phyloP scores from a whole-genome alignment of 106 monocot genomes.

The Acorus gramineus region DNA sequence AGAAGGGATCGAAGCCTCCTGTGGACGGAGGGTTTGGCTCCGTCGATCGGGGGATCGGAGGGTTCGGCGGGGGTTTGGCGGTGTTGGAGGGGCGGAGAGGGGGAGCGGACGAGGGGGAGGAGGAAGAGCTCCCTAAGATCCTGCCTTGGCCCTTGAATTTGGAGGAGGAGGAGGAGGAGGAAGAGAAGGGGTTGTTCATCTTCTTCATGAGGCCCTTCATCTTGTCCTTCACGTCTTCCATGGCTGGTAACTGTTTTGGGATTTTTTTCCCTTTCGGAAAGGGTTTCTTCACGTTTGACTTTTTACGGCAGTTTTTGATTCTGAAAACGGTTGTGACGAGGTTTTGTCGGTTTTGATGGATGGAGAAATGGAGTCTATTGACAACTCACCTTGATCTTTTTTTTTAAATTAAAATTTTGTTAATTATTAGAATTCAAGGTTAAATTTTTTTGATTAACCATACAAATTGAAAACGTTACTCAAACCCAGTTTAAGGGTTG shows the following conservation, averaged over 20 bases:
- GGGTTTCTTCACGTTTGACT: no score
- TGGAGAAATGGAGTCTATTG: no score
- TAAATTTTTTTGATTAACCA: no score
- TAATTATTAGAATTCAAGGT: no score
- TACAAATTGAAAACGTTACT: no score
- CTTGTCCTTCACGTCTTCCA: constrained; percentile 72
- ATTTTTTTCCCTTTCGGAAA: no score
- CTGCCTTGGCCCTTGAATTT: constrained; percentile 83
- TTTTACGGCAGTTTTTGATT: no score
- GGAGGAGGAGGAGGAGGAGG: constrained; percentile 37
- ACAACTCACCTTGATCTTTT: no score
- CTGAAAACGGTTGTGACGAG: no score
- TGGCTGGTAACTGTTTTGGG: background rate
- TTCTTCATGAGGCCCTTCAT: constrained; percentile 71
- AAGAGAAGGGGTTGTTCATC: constrained; percentile 68
- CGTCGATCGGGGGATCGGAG: constrained; percentile 2
- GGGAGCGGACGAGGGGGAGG: constrained; percentile 9
- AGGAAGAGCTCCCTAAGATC: constrained; percentile 58
- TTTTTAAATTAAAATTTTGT: no score
- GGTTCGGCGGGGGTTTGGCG: constrained; percentile 4
- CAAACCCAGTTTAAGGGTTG: no score
- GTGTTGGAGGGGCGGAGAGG: constrained; percentile 9
- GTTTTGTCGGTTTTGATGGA: no score
- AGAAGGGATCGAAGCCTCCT: constrained; percentile 26
- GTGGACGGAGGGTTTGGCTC: background rate